These are phyloP conservation scores for Hibiscus tridactylites DNA, from an alignment of 345 rosid genomes.

Conservation along the genomic window DNA sequence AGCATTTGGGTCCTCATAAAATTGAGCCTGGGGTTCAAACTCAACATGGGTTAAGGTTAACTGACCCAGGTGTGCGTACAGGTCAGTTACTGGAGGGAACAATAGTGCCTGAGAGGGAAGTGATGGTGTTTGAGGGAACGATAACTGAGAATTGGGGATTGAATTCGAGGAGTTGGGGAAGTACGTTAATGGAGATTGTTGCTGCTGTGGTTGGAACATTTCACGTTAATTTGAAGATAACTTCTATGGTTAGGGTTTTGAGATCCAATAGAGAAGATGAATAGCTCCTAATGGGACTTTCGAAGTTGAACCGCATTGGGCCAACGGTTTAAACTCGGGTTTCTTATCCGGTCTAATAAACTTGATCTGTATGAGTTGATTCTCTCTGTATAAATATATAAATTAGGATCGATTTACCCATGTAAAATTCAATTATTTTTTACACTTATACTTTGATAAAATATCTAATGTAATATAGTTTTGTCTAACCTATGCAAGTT, in stretches of 20 bases:
- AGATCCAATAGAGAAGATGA: neutral
- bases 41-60: slow-evolving; percentile 1
- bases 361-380: too few relatives aligned
- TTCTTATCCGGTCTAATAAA: too few relatives aligned
- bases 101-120: slow-evolving; percentile 5
- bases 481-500: too few relatives aligned
- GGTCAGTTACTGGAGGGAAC: slow-evolving; percentile 16
- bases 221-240: neutral
- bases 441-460: too few relatives aligned
- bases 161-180: neutral
- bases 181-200: neutral
- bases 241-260: neutral
- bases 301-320: neutral
- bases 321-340: neutral
- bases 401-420: too few relatives aligned
- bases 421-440: too few relatives aligned
- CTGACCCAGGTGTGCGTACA: neutral
- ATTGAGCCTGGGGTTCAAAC: neutral
- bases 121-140: neutral
- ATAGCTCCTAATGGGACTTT: neutral
- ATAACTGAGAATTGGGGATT: neutral
- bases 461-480: too few relatives aligned
- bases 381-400: too few relatives aligned
- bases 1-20: slow-evolving; percentile 11
- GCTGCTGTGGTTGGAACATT: slow-evolving; percentile 1